These are phyloP conservation scores for Exophiala sp. DNA, from an alignment of 2,329 filamentous ascomycete species.

Conservation along the genomic window DNA sequence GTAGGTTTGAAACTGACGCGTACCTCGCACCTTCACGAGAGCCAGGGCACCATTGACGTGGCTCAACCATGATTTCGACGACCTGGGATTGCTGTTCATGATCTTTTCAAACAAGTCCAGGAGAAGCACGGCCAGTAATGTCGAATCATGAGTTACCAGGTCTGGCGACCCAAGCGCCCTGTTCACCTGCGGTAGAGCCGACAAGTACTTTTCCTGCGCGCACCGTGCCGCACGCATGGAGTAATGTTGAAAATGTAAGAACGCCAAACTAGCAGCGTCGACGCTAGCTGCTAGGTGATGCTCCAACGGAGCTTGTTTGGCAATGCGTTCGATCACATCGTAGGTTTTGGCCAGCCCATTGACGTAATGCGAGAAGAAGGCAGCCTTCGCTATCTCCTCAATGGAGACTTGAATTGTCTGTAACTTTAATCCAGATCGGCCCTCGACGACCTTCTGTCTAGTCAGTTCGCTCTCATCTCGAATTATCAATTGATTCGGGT, in stretches of 20 bases:
- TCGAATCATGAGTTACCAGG: conserved; percentile 31
- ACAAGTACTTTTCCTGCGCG: conserved; percentile 22
- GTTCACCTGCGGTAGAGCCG: conserved; percentile 34
- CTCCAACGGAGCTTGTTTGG: conserved; percentile 14
- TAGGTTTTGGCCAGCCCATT: conserved; percentile 24
- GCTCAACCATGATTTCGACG: conserved; percentile 35
- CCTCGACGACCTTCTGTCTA: conserved; percentile 7
- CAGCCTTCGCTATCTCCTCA: conserved; percentile 24
- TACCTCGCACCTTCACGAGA: conserved; percentile 33
- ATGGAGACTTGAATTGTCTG: conserved; percentile 10
- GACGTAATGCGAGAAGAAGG: conserved; percentile 26
- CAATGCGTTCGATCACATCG: conserved; percentile 20
- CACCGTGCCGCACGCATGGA: conserved; percentile 9
- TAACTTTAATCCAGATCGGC: neutral
- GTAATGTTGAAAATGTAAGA: conserved; percentile 24
- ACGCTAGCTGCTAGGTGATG: conserved; percentile 28
- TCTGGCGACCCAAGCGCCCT: conserved; percentile 31
- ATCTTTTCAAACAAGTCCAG: conserved; percentile 36
- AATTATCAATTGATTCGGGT: conserved; percentile 31
- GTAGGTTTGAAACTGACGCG: conserved; percentile 29
- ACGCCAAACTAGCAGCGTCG: conserved; percentile 29
- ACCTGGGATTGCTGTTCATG: conserved; percentile 14
- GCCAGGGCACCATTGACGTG: conserved; percentile 36
- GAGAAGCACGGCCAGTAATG: conserved; percentile 34
- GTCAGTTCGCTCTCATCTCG: conserved; percentile 30